These are phyloP conservation scores for Extremus antarcticus DNA, from an alignment of 495 filamentous ascomycete genomes.

Conservation along the genomic window DNA sequence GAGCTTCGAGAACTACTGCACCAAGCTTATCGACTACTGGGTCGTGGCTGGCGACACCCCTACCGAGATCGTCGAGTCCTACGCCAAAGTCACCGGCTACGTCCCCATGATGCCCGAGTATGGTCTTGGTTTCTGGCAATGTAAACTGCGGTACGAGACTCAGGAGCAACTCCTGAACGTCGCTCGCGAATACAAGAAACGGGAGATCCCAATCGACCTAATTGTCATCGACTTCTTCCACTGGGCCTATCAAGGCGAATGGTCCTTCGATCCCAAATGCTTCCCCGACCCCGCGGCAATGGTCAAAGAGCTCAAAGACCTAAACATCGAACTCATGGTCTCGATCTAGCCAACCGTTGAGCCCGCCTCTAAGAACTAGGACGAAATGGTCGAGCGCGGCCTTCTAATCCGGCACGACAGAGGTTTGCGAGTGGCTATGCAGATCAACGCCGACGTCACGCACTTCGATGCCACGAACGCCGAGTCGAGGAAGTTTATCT, in stretches of 20 bases:
- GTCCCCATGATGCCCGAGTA: conserved; percentile 54
- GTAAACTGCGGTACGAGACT: conserved; percentile 48
- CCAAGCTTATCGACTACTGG: conserved; percentile 46
- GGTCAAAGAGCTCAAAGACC: conserved; percentile 41
- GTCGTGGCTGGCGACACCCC: conserved; percentile 45
- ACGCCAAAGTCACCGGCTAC: conserved; percentile 40
- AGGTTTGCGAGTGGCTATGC: conserved; percentile 41
- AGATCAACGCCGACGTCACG: conserved; percentile 42
- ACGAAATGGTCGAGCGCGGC: conserved; percentile 44
- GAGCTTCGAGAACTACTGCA: conserved; percentile 47
- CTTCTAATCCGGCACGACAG: conserved; percentile 44
- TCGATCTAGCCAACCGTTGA: conserved; percentile 52
- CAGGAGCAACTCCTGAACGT: conserved; percentile 47
- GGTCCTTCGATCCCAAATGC: conserved; percentile 45
- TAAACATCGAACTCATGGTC: conserved; percentile 48
- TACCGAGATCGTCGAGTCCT: conserved; percentile 41
- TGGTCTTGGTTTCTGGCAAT: conserved; percentile 53
- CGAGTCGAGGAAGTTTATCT: conserved; percentile 40
- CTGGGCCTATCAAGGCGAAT: conserved; percentile 49
- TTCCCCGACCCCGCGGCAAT: conserved; percentile 51
- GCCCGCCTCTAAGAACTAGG: conserved; percentile 39
- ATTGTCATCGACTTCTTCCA: conserved; percentile 53
- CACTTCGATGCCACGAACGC: conserved; percentile 50
- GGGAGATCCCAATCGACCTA: conserved; percentile 43
- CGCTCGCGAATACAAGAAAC: conserved; percentile 41